Evolutionary conservation across 768 basidiomycete genomes (phyloP).

Genomic region (Suillus sp.): DNA sequence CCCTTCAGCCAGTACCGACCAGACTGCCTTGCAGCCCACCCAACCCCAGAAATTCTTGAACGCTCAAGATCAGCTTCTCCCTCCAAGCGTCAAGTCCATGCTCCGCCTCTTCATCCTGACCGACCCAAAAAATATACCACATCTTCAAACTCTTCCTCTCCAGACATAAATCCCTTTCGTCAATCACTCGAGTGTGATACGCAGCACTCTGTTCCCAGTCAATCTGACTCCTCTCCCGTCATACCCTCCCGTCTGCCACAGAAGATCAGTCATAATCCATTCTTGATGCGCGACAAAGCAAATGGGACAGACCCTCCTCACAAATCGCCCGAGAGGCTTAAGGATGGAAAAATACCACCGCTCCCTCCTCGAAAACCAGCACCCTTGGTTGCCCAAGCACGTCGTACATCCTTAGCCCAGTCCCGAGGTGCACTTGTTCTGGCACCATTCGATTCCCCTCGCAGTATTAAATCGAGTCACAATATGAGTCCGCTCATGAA

Average conservation of each 20-base stretch:
- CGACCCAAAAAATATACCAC: conserved; percentile 24
- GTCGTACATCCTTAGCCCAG: conserved; percentile 21
- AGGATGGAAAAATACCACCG: conserved; percentile 30
- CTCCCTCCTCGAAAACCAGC: conserved; percentile 41
- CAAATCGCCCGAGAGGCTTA: conserved; percentile 17
- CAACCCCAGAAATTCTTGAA: conserved; percentile 8
- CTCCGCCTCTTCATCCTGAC: conserved; percentile 33
- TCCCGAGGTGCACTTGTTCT: conserved; percentile 8
- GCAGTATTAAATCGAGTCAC: conserved; percentile 39
- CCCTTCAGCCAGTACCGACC: conserved; percentile 14
- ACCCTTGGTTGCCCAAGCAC: conserved; percentile 18
- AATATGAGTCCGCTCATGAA: conserved; percentile 67
- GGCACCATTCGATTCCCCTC: conserved; percentile 19
- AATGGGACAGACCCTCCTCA: conserved; percentile 6
- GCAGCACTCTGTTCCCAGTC: background rate
- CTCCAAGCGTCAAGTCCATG: conserved; percentile 24
- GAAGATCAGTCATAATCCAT: conserved; percentile 35
- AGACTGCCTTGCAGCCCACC: conserved; percentile 22
- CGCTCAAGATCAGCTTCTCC: conserved; percentile 22
- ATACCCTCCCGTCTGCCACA: conserved; percentile 18
- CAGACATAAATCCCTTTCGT: conserved; percentile 35
- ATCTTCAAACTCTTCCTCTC: conserved; percentile 22
- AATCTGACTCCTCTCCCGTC: conserved; percentile 11
- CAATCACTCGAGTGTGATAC: conserved; percentile 22
- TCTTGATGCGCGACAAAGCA: conserved; percentile 28